A percentile compares a stretch with the other conserved stretches of the same genome.
phyloP scores from a whole-genome alignment of 176 grass and related monocot species.

The Thinopyrum elongatum region DNA sequence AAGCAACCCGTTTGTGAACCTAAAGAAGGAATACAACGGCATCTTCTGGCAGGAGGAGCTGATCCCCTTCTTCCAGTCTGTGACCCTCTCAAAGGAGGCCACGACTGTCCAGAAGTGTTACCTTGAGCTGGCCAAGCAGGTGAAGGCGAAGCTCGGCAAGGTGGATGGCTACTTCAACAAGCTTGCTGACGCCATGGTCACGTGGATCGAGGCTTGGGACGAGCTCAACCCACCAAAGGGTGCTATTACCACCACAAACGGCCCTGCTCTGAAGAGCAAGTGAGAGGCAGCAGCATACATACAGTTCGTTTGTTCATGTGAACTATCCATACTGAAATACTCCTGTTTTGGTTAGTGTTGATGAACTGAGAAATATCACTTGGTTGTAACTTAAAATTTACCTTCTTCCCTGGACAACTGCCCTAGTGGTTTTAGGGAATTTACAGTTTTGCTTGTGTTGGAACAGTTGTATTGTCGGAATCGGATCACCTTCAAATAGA shows the following conservation, averaged over 20 bases:
- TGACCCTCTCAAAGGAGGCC: conserved; percentile 47
- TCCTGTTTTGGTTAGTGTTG: conserved; percentile 27
- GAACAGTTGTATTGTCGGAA: conserved; percentile 29
- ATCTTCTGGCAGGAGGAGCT: conserved; percentile 79
- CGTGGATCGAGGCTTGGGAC: conserved; percentile 77
- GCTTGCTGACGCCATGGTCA: conserved; percentile 64
- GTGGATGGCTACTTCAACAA: conserved; percentile 67
- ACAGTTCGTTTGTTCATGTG: neutral
- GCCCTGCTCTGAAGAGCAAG: conserved; percentile 18
- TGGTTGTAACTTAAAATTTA: conserved; percentile 32
- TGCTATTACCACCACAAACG: neutral
- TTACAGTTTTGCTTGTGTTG: neutral
- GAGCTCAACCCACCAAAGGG: conserved; percentile 56
- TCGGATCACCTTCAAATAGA: conserved; percentile 21
- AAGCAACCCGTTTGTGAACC: conserved; percentile 64
- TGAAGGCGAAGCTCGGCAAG: conserved; percentile 47
- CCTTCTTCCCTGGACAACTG: neutral
- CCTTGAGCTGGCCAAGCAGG: conserved; percentile 57
- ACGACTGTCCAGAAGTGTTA: conserved; percentile 59
- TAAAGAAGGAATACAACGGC: conserved; percentile 72
- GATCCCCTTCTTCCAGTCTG: conserved; percentile 70
- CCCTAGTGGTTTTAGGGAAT: neutral
- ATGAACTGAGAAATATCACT: conserved; percentile 31
- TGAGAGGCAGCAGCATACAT: conserved; percentile 26
- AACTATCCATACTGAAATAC: conserved; percentile 25